Evolutionary conservation across 768 basidiomycete genomes (phyloP).

Genomic region (Podaxis carcinomalis): DNA sequence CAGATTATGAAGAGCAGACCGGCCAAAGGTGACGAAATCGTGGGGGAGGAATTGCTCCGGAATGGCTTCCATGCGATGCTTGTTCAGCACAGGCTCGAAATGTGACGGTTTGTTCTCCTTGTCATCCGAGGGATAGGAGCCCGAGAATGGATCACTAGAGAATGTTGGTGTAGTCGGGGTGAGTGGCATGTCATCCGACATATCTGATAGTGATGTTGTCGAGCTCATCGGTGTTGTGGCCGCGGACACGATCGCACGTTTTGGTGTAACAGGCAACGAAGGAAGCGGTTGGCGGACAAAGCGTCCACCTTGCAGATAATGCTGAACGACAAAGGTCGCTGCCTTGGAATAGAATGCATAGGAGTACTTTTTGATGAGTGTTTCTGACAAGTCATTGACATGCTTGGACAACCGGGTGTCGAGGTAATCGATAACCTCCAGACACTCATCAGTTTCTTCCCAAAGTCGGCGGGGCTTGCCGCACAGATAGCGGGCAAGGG

Average conservation of each 20-base stretch:
- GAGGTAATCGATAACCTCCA: conserved; percentile 81
- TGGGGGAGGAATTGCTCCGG: conserved; percentile 79
- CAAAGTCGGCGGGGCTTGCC: conserved; percentile 72
- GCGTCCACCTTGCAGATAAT: conserved; percentile 85
- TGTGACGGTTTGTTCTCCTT: conserved; percentile 76
- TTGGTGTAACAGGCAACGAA: conserved; percentile 67
- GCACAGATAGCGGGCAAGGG: conserved; percentile 85
- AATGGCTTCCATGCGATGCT: conserved; percentile 60
- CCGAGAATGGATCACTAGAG: conserved; percentile 54
- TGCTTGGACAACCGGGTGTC: conserved; percentile 84
- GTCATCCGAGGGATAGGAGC: conserved; percentile 54
- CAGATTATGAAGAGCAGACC: conserved; percentile 73
- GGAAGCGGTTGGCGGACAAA: conserved; percentile 47
- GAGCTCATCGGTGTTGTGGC: conserved; percentile 73
- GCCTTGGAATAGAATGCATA: conserved; percentile 96
- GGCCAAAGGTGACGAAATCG: conserved; percentile 76
- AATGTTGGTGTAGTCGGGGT: conserved; percentile 75
- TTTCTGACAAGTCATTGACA: conserved; percentile 91
- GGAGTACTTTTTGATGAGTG: conserved; percentile 97
- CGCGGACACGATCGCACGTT: conserved; percentile 48
- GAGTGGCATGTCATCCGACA: conserved; percentile 79
- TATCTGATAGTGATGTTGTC: conserved; percentile 68
- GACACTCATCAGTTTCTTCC: conserved; percentile 81
- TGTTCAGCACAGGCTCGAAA: conserved; percentile 72
- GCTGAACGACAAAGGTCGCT: conserved; percentile 89